Conservation (phyloP, 176 grass and related monocot genomes). For the Phragmites australis region DNA sequence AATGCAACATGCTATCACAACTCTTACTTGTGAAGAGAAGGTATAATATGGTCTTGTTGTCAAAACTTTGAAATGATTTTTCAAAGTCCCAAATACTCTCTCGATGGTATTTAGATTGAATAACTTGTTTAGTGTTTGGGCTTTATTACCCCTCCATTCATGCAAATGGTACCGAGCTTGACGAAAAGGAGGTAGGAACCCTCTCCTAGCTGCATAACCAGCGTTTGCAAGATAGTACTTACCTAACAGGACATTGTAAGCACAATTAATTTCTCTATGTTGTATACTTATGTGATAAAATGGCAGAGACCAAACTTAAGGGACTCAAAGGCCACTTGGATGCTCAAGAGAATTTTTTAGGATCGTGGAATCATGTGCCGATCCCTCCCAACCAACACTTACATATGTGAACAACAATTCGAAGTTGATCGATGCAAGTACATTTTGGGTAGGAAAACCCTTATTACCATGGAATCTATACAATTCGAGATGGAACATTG, state of each 20-base stretch:
- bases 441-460: too few species aligned
- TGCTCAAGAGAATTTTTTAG: neutral
- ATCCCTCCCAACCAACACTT: too few species aligned
- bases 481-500: too few species aligned
- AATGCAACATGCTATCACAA: too few species aligned
- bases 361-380: neutral
- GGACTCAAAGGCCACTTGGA: neutral
- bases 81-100: constrained; percentile 14
- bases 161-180: constrained; percentile 8
- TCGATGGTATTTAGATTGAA: constrained; percentile 1
- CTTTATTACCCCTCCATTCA: neutral
- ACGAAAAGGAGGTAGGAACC: neutral
- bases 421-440: too few species aligned
- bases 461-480: too few species aligned
- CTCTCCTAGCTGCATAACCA: neutral
- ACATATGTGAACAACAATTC: too few species aligned
- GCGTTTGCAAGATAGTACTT: constrained; percentile 10
- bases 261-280: neutral
- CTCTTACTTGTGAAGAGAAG: neutral
- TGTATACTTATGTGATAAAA: neutral
- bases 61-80: constrained; percentile 2
- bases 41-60: constrained; percentile 7
- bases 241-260: neutral
- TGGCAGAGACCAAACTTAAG: neutral
- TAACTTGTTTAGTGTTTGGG: neutral